These are phyloP conservation scores for Microbotryum silenes-acaulis DNA, from an alignment of 1,284 basidiomycete species.

Conservation along the genomic window DNA sequence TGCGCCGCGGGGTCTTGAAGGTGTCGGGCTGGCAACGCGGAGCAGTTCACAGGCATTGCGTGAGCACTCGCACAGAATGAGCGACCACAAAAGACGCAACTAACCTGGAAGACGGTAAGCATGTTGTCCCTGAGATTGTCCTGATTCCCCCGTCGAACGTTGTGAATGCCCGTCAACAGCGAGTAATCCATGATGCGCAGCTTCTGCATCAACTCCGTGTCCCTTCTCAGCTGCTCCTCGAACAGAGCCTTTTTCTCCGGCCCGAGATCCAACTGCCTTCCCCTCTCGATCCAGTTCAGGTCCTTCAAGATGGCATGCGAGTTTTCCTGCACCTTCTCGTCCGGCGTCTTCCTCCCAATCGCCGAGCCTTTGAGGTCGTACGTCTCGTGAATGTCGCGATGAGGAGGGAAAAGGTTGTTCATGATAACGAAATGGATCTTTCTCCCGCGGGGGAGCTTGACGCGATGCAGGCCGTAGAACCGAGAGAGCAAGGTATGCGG, in stretches of 20 bases:
- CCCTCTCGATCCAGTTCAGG: conserved; percentile 86
- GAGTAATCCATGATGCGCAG: conserved; percentile 96
- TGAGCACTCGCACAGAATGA: not conserved
- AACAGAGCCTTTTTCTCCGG: conserved; percentile 88
- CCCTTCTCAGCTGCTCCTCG: conserved; percentile 78
- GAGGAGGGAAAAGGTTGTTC: conserved; percentile 98
- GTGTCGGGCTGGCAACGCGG: conserved; percentile 53
- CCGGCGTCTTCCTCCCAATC: conserved; percentile 77
- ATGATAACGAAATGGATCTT: conserved; percentile 99
- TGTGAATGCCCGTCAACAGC: conserved; percentile 87
- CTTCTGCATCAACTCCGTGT: conserved; percentile 72
- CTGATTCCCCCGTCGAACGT: conserved; percentile 78
- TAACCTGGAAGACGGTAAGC: conserved; percentile 81
- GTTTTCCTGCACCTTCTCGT: conserved; percentile 71
- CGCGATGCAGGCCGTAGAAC: conserved; percentile 94
- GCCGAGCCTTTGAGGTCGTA: conserved; percentile 95
- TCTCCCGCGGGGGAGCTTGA: conserved; percentile 83
- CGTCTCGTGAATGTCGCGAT: conserved; percentile 95
- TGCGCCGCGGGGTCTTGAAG: conserved; percentile 46
- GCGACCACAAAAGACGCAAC: conserved; percentile 21
- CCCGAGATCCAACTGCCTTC: conserved; percentile 72
- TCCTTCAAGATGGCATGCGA: conserved; percentile 88
- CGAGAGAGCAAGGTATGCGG: conserved; percentile 88
- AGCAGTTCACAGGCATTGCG: not conserved
- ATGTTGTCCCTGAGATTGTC: conserved; percentile 85